Base-by-base conservation (phyloP, 257 asterid species). In the Sherardia arvensis region DNA sequence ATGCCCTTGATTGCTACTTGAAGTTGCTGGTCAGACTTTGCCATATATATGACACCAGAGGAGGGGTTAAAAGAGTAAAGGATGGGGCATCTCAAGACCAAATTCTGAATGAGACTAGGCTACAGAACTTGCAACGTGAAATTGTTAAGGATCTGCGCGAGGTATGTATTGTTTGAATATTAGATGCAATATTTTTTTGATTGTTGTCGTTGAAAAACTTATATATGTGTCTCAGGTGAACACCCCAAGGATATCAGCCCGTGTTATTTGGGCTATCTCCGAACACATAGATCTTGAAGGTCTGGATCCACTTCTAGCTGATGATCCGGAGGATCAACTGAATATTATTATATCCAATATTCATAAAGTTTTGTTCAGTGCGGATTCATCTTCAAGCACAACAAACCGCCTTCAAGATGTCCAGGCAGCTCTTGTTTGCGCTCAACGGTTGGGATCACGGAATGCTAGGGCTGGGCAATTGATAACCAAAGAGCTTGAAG, bases 31-130 rank as follows among this genome's bases (percentile, higher is more conserved):
- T 89, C 55, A 85, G 97, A 68, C 89, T 87, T 48, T 89, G 97
- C 74, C 89, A 83, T 79, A 85, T 89, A 69, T 87, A 84, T 71
- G 97, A 89, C 76, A 89, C 95, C 26, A 79, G 97, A 71, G 95
- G 97, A 68, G 97, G 97, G 49, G 94, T 89, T 70, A 89, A 89
- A 80, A 76, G 90, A 75, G 94, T 89, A 63, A 89, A 84, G 80
- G 95, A 89, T 8, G 97, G 97, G 71, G 97, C 97, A 53, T 89
- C 95, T 69, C 97, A 89, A 64, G 95, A 86, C 73, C 97, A 89
- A 82, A 87, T 89, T 77, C 67, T 89, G 70, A 89, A 89, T 68
- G 97, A 89, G 82, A 89, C 95, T 4, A 81, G 95, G 58, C 70
- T 89, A 76, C 95, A 89, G 66, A 85, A 86, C 76, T 71, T 89